These are phyloP conservation scores for Esteya vermicola DNA, from an alignment of 2,329 filamentous ascomycete genomes.

Conservation along the genomic window DNA sequence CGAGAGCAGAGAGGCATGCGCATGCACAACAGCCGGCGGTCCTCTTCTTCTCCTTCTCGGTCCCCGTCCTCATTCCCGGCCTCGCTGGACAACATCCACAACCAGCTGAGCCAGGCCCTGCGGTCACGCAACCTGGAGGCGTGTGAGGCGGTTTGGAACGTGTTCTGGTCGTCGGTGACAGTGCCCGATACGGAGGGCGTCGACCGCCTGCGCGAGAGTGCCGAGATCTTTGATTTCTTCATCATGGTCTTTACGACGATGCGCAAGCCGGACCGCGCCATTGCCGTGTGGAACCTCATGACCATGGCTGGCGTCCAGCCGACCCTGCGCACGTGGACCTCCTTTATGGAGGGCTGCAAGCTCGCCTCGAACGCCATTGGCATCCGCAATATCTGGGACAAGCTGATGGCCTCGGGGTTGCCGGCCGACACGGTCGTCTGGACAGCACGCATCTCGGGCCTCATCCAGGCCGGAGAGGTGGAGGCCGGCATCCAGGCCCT, in stretches of 20 bases:
- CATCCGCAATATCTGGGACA: conserved; percentile 53
- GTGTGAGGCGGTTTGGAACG: conserved; percentile 14
- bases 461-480: conserved; percentile 41
- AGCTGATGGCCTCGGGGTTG: conserved; percentile 41
- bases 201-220: conserved; percentile 7
- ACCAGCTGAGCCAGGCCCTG: conserved; percentile 15
- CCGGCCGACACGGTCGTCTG: conserved; percentile 52
- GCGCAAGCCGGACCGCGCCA: conserved; percentile 15
- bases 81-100: conserved; percentile 10
- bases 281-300: conserved; percentile 27
- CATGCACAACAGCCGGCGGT: background rate
- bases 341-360: conserved; percentile 59
- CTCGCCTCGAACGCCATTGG: conserved; percentile 41
- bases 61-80: background rate
- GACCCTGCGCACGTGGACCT: conserved; percentile 52
- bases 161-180: conserved; percentile 15
- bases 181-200: conserved; percentile 9
- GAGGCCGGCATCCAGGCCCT: conserved; percentile 48
- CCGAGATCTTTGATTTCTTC: conserved; percentile 19
- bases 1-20: background rate
- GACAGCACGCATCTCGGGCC: conserved; percentile 54
- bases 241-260: conserved; percentile 19
- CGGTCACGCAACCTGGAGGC: conserved; percentile 12
- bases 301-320: conserved; percentile 36
- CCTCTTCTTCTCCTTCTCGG: too few relatives aligned